Evolutionary conservation across 176 grass and related monocot species (phyloP), one percentile per base, ranked within the genome.

Genomic region (Carex parvula): DNA sequence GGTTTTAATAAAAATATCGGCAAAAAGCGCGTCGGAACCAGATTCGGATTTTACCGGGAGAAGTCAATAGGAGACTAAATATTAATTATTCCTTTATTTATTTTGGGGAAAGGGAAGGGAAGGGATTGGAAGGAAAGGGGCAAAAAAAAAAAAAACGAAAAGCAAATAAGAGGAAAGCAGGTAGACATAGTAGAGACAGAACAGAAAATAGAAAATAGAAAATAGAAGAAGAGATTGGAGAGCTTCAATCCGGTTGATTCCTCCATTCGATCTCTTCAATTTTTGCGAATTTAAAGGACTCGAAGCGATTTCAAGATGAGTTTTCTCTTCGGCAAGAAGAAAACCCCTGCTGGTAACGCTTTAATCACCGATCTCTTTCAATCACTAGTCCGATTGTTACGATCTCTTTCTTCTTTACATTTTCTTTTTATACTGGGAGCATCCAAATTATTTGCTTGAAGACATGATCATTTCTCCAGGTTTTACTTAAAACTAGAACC

Each of bases 241-340:
- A 64, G 12, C 48, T 60, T 44, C 0, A 68, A 68, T 69, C 63
- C 30, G 64, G 57, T 53, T 82, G 18, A 44, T 72, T 61, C 54
- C 10, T 85, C 66, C 8, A 83, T 18, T 62, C 26, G 20, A 50
- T 50, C 46, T 50, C 9, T 50, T 50, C 9, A 50, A 50, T 50
- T 50, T 46, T 50, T 50, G 46, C 46, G 46, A 50, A 11, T 50
- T 50, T 50, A 50, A 50, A 50, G 46, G 9, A 12, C 9, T 89
- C 70, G 48, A 42, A 32, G 61, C 53, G 35, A 64, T 63, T 68
- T 65, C 15, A 89, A 85, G 82, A 94, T 94, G 92, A 94, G 92
- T 87, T 94, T 94, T 77, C 76, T 94, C 82, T 94, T 94, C 79
- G 92, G 92, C 57, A 94, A 91, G 87, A 88, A 88, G 82, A 94